A percentile compares a stretch with the other conserved stretches of the same genome.
Evolutionary conservation across 1,139 yeast genomes (phyloP).

Genomic region (Lodderomyces beijingensis): DNA sequence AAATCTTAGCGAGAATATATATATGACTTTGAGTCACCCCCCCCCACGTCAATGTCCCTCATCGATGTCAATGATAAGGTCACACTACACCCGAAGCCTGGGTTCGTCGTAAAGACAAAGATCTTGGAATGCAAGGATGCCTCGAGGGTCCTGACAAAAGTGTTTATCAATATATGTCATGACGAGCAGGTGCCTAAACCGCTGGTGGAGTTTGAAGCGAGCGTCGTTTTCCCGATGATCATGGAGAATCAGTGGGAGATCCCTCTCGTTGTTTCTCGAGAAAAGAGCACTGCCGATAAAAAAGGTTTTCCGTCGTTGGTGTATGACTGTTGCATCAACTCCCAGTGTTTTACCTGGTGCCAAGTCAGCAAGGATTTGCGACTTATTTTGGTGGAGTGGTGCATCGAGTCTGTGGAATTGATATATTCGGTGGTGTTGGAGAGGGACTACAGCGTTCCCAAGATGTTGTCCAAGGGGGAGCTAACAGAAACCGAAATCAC

Average conservation of each 20-base stretch:
- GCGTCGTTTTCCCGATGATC: slow-evolving; percentile 57
- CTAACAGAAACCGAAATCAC: slow-evolving; percentile 33
- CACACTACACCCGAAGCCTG: slow-evolving; percentile 45
- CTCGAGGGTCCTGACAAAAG: slow-evolving; percentile 45
- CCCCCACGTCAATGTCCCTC: slow-evolving; percentile 7
- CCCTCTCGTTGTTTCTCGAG: slow-evolving; percentile 66
- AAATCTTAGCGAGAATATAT: background rate
- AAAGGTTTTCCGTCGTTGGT: slow-evolving; percentile 63
- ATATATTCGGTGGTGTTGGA: slow-evolving; percentile 35
- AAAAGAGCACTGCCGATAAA: slow-evolving; percentile 58
- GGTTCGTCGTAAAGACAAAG: slow-evolving; percentile 62
- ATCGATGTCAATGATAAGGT: slow-evolving; percentile 20
- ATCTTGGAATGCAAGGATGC: slow-evolving; percentile 32
- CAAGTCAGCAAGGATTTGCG: slow-evolving; percentile 48
- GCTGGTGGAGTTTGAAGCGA: slow-evolving; percentile 48
- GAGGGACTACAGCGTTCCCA: slow-evolving; percentile 50
- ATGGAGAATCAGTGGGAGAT: slow-evolving; percentile 79
- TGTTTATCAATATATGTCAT: slow-evolving; percentile 76
- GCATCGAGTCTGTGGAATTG: slow-evolving; percentile 65
- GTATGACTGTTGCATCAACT: slow-evolving; percentile 72
- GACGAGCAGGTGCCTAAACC: slow-evolving; percentile 58
- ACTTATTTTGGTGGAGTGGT: slow-evolving; percentile 53
- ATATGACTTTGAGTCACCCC: slow-evolving; percentile 8
- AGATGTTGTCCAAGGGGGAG: slow-evolving; percentile 59
- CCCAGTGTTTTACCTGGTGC: slow-evolving; percentile 59